Conservation (phyloP, 2,329 filamentous ascomycete genomes). For the Fusarium annulatum region DNA sequence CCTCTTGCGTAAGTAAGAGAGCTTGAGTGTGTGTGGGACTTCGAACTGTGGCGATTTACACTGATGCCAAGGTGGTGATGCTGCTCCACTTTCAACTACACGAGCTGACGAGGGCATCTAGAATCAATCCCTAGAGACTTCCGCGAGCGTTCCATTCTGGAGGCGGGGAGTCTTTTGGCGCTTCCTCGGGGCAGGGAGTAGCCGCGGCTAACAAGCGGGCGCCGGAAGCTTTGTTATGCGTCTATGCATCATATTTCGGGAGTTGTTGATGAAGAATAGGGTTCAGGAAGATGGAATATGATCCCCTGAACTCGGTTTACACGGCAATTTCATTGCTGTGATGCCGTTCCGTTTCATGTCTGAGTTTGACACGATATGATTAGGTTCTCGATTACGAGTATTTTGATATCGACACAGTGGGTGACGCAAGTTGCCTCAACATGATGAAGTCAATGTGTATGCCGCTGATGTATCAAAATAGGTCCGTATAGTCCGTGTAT, state of each 20-base stretch:
- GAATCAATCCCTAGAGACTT: slow-evolving; percentile 10
- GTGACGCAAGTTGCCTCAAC: slow-evolving; percentile 2
- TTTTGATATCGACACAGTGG: slow-evolving; percentile 4
- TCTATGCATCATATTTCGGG: slow-evolving; percentile 3
- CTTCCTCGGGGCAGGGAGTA: slow-evolving; percentile 22
- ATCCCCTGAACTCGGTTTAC: background rate
- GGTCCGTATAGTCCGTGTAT: background rate
- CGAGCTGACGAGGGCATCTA: slow-evolving; percentile 10
- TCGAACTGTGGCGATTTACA: slow-evolving; percentile 21
- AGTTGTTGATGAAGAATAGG: background rate
- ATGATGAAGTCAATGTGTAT: background rate
- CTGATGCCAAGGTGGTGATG: slow-evolving; percentile 4
- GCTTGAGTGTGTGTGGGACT: slow-evolving; percentile 15
- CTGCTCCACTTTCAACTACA: slow-evolving; percentile 34
- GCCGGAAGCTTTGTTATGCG: slow-evolving; percentile 14
- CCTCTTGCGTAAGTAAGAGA: slow-evolving; percentile 15
- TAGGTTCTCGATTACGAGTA: background rate
- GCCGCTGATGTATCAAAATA: background rate
- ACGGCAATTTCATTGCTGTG: background rate
- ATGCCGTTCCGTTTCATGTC: slow-evolving; percentile 1
- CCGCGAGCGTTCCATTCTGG: slow-evolving; percentile 16
- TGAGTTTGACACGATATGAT: background rate
- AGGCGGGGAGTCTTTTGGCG: slow-evolving; percentile 27
- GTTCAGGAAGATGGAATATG: background rate
- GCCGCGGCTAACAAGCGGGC: slow-evolving; percentile 19